Conservation (phyloP, 2,329 filamentous ascomycete genomes). For the Diaporthe eres region DNA sequence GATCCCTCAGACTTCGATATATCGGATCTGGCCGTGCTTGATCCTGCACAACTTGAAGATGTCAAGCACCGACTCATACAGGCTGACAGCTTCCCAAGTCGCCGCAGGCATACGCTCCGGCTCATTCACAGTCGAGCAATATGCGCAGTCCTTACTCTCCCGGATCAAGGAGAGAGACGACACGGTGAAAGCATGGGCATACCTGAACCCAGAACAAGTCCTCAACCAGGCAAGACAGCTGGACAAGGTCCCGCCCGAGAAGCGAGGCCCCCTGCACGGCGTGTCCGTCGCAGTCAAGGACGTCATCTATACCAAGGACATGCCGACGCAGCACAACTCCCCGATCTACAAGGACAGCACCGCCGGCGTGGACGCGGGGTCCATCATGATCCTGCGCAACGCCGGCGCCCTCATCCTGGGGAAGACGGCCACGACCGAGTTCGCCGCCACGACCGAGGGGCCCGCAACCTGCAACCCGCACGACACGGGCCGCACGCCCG, state of each 20-base stretch:
- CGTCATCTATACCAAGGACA: slow-evolving; percentile 71
- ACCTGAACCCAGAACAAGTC: slow-evolving; percentile 61
- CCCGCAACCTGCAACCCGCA: slow-evolving; percentile 72
- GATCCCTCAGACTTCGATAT: not conserved
- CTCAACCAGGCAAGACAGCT: slow-evolving; percentile 64
- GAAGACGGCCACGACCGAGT: slow-evolving; percentile 75
- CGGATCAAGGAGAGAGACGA: slow-evolving; percentile 61
- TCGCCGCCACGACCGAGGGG: slow-evolving; percentile 69
- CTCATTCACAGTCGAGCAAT: slow-evolving; percentile 62
- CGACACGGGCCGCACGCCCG: slow-evolving; percentile 64
- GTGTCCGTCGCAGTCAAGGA: slow-evolving; percentile 73
- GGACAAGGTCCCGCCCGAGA: slow-evolving; percentile 61
- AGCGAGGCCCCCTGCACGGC: slow-evolving; percentile 70
- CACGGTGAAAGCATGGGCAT: slow-evolving; percentile 65
- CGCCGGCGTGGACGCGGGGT: slow-evolving; percentile 65
- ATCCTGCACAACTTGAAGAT: not conserved
- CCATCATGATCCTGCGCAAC: slow-evolving; percentile 64
- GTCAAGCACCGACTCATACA: slow-evolving; percentile 9
- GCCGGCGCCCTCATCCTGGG: slow-evolving; percentile 71
- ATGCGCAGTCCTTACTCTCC: slow-evolving; percentile 61
- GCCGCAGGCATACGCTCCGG: slow-evolving; percentile 54
- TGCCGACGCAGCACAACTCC: slow-evolving; percentile 71
- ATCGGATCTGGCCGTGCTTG: not conserved
- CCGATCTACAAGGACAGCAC: slow-evolving; percentile 64
- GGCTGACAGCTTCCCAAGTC: slow-evolving; percentile 59